phyloP scores from a whole-genome alignment of 2,329 filamentous ascomycete species.

The Amphichorda felina region DNA sequence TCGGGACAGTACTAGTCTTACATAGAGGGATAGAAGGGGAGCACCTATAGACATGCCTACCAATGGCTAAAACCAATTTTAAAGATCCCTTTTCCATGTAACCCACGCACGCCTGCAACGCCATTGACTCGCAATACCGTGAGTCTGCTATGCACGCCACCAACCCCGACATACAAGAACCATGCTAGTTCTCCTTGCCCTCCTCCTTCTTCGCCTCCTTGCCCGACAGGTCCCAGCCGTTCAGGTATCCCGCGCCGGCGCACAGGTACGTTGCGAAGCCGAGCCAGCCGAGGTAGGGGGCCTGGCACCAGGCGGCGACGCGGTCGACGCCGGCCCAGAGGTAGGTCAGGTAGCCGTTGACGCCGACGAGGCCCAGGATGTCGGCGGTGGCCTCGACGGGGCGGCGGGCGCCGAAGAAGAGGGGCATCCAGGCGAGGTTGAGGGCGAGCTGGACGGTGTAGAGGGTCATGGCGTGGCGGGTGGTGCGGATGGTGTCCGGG shows the following conservation, averaged over 20 bases:
- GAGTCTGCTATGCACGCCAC: too few relatives aligned
- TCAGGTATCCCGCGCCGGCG: constrained; percentile 55
- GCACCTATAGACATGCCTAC: too few relatives aligned
- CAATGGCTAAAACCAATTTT: too few relatives aligned
- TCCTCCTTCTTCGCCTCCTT: constrained; percentile 11
- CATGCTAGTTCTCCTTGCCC: neutral
- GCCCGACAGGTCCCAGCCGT: constrained; percentile 48
- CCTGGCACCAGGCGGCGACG: constrained; percentile 60
- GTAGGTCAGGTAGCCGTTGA: constrained; percentile 63
- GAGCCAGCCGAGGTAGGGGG: constrained; percentile 79
- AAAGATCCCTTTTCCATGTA: too few relatives aligned
- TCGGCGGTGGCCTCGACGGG: constrained; percentile 67
- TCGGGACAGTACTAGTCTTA: too few relatives aligned
- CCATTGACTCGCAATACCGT: too few relatives aligned
- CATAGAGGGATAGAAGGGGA: too few relatives aligned
- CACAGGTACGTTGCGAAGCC: constrained; percentile 80
- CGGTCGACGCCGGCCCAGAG: constrained; percentile 66
- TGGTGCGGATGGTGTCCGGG: constrained; percentile 40
- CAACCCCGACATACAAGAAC: too few relatives aligned
- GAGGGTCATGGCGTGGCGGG: constrained; percentile 60
- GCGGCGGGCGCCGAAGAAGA: constrained; percentile 73
- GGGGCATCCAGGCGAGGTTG: constrained; percentile 82
- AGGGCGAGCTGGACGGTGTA: constrained; percentile 79
- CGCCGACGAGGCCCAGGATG: constrained; percentile 58
- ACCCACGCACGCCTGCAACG: too few relatives aligned